These are phyloP conservation scores for Tolypocladium album DNA, from an alignment of 2,329 filamentous ascomycete species.

Conservation along the genomic window DNA sequence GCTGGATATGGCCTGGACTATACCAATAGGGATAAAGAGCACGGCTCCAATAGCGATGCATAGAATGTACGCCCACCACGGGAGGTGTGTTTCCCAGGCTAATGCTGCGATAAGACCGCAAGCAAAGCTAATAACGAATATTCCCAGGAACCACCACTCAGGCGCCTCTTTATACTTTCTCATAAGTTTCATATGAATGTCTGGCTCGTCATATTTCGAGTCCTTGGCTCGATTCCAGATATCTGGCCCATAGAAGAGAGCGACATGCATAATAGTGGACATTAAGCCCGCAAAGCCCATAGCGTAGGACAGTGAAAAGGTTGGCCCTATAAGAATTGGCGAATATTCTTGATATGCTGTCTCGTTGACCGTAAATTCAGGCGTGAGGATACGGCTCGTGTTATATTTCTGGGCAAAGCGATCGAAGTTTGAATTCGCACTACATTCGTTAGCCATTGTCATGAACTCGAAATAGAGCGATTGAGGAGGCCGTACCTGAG, in stretches of 20 bases:
- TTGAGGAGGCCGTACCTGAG: slow-evolving; percentile 13
- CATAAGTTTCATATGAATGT: slow-evolving; percentile 46
- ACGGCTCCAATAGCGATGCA: slow-evolving; percentile 27
- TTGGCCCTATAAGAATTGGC: slow-evolving; percentile 40
- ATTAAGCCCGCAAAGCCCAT: slow-evolving; percentile 46
- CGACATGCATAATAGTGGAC: slow-evolving; percentile 39
- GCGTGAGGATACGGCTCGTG: slow-evolving; percentile 41
- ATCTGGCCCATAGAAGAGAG: slow-evolving; percentile 40
- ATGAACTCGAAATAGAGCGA: neutral
- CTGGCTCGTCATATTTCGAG: slow-evolving; percentile 28
- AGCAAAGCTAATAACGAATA: slow-evolving; percentile 36
- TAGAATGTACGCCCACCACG: slow-evolving; percentile 31
- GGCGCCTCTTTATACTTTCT: slow-evolving; percentile 42
- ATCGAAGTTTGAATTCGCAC: slow-evolving; percentile 44
- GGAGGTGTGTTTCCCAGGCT: slow-evolving; percentile 27
- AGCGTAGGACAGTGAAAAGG: slow-evolving; percentile 44
- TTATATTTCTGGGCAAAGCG: slow-evolving; percentile 48
- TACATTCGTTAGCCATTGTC: slow-evolving; percentile 18
- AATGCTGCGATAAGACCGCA: slow-evolving; percentile 29
- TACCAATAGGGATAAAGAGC: slow-evolving; percentile 31
- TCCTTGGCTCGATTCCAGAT: slow-evolving; percentile 24
- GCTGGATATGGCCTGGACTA: slow-evolving; percentile 36
- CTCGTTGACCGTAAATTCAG: slow-evolving; percentile 40
- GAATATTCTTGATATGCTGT: slow-evolving; percentile 48
- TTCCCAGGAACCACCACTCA: slow-evolving; percentile 42